Evolutionary conservation across 2,329 filamentous ascomycete genomes (phyloP).

Genomic region (Exutisphaerella laricina): DNA sequence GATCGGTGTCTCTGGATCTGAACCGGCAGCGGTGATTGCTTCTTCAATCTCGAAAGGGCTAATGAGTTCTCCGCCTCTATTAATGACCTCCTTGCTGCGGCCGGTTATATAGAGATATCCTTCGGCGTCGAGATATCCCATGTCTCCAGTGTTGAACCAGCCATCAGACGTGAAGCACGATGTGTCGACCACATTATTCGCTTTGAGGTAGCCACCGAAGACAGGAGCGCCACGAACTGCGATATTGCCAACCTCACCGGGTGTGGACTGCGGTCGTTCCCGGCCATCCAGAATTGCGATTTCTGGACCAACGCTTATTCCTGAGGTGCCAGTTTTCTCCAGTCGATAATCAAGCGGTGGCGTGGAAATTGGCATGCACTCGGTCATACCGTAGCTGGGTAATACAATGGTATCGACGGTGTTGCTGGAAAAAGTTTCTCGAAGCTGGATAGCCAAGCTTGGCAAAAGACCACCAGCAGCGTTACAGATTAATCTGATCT

Average conservation of each 20-base stretch:
- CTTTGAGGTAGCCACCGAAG: constrained; percentile 47
- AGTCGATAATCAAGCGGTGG: constrained; percentile 50
- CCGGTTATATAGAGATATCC: constrained; percentile 53
- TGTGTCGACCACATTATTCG: constrained; percentile 41
- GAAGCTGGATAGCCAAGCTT: constrained; percentile 45
- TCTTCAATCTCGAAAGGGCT: constrained; percentile 57
- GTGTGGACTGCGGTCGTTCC: constrained; percentile 27
- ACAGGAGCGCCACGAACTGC: constrained; percentile 49
- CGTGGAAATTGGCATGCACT: constrained; percentile 55
- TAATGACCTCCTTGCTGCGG: constrained; percentile 53
- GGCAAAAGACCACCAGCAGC: constrained; percentile 51
- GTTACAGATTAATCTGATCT: constrained; percentile 51
- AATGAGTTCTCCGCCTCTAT: constrained; percentile 55
- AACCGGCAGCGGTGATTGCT: constrained; percentile 47
- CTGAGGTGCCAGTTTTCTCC: constrained; percentile 51
- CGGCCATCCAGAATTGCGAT: constrained; percentile 46
- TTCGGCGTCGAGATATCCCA: constrained; percentile 48
- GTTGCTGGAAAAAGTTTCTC: constrained; percentile 42
- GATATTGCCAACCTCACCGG: constrained; percentile 42
- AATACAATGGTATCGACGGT: constrained; percentile 41
- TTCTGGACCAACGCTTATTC: constrained; percentile 49
- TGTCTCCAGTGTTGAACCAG: constrained; percentile 53
- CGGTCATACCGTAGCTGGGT: constrained; percentile 56
- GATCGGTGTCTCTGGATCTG: constrained; percentile 40
- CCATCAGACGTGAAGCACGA: constrained; percentile 45